Conservation (phyloP, 2,329 filamentous ascomycete genomes). For the Metarhizium album region DNA sequence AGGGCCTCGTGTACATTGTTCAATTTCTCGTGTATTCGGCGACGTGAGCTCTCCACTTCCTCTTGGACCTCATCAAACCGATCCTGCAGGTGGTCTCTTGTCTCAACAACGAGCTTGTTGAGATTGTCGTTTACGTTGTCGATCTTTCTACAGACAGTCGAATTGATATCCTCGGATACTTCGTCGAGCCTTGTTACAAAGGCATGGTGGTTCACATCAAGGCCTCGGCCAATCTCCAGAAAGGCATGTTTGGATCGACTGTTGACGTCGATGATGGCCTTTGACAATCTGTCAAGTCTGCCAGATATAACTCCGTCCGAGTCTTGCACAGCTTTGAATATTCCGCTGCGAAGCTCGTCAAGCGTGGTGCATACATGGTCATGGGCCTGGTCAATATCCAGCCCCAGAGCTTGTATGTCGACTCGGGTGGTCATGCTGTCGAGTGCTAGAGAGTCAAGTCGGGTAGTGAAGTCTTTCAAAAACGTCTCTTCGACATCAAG, state of each 20-base stretch:
- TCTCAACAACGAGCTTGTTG: background rate
- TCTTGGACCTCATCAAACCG: background rate
- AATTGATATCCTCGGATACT: background rate
- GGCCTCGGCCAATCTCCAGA: background rate
- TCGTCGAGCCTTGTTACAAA: background rate
- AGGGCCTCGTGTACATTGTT: constrained; percentile 3
- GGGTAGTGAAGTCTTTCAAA: background rate
- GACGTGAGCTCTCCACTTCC: constrained; percentile 3
- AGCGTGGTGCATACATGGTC: background rate
- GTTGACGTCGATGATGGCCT: background rate
- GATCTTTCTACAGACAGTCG: background rate
- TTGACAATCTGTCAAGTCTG: background rate
- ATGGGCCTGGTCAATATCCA: constrained; percentile 1
- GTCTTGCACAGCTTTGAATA: background rate
- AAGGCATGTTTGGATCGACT: background rate
- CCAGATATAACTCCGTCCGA: background rate
- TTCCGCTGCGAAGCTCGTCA: background rate
- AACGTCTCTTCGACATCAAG: background rate
- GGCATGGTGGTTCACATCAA: background rate
- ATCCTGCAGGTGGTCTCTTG: background rate
- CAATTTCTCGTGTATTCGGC: constrained; percentile 3
- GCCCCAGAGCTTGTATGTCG: constrained; percentile 1
- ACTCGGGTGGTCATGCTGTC: background rate
- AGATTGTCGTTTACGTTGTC: constrained; percentile 1
- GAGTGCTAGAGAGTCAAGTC: background rate